Percentiles rank a stretch among this genome's conserved stretches.
Conservation (phyloP, 2,329 filamentous ascomycete species). For the Fusarium anguioides region DNA sequence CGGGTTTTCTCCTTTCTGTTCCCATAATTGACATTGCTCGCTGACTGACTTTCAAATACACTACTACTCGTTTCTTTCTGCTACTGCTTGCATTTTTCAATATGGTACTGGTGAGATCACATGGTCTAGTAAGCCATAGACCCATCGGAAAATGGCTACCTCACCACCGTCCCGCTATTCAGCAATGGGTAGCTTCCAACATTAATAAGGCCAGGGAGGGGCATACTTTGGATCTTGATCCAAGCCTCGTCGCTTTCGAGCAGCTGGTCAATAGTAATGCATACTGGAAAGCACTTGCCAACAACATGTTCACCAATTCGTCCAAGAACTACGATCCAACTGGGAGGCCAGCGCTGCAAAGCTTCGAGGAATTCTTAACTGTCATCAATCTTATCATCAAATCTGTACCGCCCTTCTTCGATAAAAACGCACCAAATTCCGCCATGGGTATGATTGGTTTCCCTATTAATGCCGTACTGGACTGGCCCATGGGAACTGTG, state of each 20-base stretch:
- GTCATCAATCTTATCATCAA: neutral
- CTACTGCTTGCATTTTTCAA: too few species aligned
- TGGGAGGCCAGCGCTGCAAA: neutral
- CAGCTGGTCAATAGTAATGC: neutral
- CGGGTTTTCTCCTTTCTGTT: too few species aligned
- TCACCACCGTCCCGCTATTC: neutral
- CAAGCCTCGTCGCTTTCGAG: neutral
- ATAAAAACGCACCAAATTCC: neutral
- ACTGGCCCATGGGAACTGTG: slow-evolving; percentile 27
- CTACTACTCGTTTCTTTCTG: too few species aligned
- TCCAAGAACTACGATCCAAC: slow-evolving; percentile 15
- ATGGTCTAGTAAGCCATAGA: neutral
- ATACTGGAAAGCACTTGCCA: neutral
- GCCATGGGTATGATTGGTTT: slow-evolving; percentile 5
- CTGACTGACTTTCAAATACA: too few species aligned
- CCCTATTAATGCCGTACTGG: slow-evolving; percentile 8
- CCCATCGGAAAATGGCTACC: slow-evolving; percentile 6
- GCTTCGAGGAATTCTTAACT: neutral
- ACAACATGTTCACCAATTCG: slow-evolving; percentile 13
- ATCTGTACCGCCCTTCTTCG: neutral
- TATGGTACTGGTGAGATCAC: neutral
- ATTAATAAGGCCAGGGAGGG: neutral
- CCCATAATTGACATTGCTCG: too few species aligned
- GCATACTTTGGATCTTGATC: neutral
- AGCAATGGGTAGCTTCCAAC: neutral